Evolutionary conservation across 139 green algal species (phyloP).

Genomic region (Raphidocelis subcapitata): DNA sequence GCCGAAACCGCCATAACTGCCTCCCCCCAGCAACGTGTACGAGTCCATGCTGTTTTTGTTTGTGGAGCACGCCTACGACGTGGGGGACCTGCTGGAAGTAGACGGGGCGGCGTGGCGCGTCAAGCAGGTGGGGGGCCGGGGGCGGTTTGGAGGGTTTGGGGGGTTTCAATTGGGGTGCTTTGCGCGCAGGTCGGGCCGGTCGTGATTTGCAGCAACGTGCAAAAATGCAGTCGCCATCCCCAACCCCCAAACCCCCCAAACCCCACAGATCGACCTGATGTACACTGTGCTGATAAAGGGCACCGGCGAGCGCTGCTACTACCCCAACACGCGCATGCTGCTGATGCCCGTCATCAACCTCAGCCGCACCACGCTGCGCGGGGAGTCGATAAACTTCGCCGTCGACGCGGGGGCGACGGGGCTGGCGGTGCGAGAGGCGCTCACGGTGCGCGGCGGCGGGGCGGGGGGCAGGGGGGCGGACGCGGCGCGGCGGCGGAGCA

Average conservation of each 20-base stretch:
- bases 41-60: slow-evolving; percentile 52
- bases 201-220: too few species aligned
- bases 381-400: slow-evolving; percentile 14
- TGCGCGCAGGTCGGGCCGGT: too few species aligned
- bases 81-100: slow-evolving; percentile 36
- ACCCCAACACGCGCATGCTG: slow-evolving; percentile 29
- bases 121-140: too few species aligned
- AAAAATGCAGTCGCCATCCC: too few species aligned
- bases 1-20: too few species aligned
- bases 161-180: too few species aligned
- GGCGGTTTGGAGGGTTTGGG: too few species aligned
- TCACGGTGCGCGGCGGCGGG: slow-evolving; percentile 4
- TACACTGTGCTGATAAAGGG: slow-evolving; percentile 15
- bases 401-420: slow-evolving; percentile 10
- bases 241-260: too few species aligned
- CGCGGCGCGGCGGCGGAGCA: too few species aligned
- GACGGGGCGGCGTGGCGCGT: slow-evolving; percentile 25
- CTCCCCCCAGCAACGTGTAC: slow-evolving; percentile 31
- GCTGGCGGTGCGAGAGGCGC: slow-evolving; percentile 1
- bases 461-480: not conserved
- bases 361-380: slow-evolving; percentile 1
- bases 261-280: slow-evolving; percentile 38
- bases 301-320: slow-evolving; percentile 12
- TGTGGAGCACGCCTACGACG: slow-evolving; percentile 37
- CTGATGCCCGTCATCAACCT: slow-evolving; percentile 29